These are phyloP conservation scores for Mortierella sp. DNA, from an alignment of 371 early-diverging fungal species.

Conservation along the genomic window DNA sequence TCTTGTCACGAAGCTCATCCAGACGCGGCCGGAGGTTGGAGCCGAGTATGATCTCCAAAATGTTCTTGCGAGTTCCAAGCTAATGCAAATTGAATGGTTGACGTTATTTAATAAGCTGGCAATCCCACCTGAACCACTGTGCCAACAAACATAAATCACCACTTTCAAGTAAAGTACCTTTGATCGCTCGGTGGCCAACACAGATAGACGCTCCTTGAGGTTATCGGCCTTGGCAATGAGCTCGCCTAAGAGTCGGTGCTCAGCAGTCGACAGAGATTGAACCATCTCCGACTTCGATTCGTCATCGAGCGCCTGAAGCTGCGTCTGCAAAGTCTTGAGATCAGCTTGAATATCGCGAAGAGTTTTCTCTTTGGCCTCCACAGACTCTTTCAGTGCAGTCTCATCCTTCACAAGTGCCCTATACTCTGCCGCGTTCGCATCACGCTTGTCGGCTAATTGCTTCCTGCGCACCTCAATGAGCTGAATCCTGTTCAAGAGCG, in stretches of 20 bases:
- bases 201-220: slow-evolving; percentile 42
- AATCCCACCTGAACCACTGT: neutral
- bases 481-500: slow-evolving; percentile 65
- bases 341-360: slow-evolving; percentile 27
- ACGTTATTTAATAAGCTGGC: neutral
- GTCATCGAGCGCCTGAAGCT: slow-evolving; percentile 27
- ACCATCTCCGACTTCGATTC: slow-evolving; percentile 51
- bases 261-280: slow-evolving; percentile 35
- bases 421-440: slow-evolving; percentile 65
- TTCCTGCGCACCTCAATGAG: slow-evolving; percentile 63
- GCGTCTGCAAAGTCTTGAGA: slow-evolving; percentile 33
- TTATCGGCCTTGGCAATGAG: slow-evolving; percentile 23
- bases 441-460: slow-evolving; percentile 65
- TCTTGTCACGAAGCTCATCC: slow-evolving; percentile 67
- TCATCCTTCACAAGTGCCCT: slow-evolving; percentile 69
- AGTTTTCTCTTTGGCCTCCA: slow-evolving; percentile 60
- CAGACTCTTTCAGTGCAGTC: slow-evolving; percentile 61
- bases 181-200: slow-evolving; percentile 30
- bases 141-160: neutral
- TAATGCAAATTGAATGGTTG: slow-evolving; percentile 19
- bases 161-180: slow-evolving; percentile 26
- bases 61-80: slow-evolving; percentile 77
- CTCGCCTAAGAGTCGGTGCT: slow-evolving; percentile 36
- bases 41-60: slow-evolving; percentile 79
- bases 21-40: slow-evolving; percentile 73